Percentiles rank a stretch among this genome's conserved stretches.
phyloP scores from a whole-genome alignment of 2,329 filamentous ascomycete species.

The Aspergillus carbonarius region DNA sequence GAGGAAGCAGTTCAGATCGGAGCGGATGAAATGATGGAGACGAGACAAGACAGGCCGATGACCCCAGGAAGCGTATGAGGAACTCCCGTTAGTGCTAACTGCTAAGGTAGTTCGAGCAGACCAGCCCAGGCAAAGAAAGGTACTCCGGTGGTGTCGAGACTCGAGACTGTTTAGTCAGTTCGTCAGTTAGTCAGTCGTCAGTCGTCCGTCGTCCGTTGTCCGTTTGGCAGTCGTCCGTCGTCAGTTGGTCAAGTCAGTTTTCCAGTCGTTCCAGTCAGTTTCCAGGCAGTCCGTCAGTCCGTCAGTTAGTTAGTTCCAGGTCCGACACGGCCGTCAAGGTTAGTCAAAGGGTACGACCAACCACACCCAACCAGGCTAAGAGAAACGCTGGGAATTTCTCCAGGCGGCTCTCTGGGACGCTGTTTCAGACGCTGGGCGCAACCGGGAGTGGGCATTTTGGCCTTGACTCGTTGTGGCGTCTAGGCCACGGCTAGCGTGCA shows the following conservation, averaged over 20 bases:
- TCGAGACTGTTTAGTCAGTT: not conserved
- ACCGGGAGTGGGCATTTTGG: slow-evolving; percentile 7
- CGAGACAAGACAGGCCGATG: not conserved
- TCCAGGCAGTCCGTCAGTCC: not conserved
- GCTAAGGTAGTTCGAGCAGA: not conserved
- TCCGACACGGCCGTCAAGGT: not conserved
- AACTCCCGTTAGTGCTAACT: not conserved
- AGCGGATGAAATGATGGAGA: slow-evolving; percentile 7
- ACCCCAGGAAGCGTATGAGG: slow-evolving; percentile 2
- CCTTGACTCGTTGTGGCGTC: slow-evolving; percentile 26
- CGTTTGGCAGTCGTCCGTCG: not conserved
- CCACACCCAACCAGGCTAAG: slow-evolving; percentile 6
- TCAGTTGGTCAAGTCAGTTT: not conserved
- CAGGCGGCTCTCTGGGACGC: slow-evolving; percentile 20
- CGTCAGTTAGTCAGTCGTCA: not conserved
- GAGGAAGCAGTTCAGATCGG: slow-evolving; percentile 2
- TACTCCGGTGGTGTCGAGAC: not conserved
- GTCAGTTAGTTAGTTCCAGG: not conserved
- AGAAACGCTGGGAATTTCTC: slow-evolving; percentile 16
- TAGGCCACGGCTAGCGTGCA: slow-evolving; percentile 24
- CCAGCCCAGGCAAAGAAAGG: slow-evolving; percentile 4
- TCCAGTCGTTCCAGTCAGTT: too few relatives aligned
- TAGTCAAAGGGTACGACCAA: not conserved
- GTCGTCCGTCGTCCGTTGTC: not conserved
- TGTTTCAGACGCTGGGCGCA: slow-evolving; percentile 12